phyloP scores from a whole-genome alignment of 208 protist species.

The Trypanosoma mega region DNA sequence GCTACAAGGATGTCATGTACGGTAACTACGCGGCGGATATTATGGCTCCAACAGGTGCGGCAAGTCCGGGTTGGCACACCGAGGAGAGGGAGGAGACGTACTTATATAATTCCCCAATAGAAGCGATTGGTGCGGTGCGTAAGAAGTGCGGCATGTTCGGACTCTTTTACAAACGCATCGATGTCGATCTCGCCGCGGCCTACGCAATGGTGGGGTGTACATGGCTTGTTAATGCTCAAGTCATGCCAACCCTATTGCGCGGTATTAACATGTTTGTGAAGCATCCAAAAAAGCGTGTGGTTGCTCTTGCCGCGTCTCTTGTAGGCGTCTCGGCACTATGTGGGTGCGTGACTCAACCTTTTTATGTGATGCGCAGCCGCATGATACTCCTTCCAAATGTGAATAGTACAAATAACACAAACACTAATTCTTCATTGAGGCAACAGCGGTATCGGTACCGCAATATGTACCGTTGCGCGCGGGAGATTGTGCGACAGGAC shows the following conservation, averaged over 20 bases:
- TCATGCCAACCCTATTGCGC: conserved; percentile 6
- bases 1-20: conserved; percentile 6
- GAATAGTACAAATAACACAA: no score
- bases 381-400: conserved; percentile 31
- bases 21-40: conserved; percentile 24
- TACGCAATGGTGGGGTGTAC: conserved; percentile 18
- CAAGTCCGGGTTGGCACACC: not conserved
- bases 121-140: conserved; percentile 8
- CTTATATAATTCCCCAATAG: conserved; percentile 11
- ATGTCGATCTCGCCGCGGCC: conserved; percentile 30
- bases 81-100: conserved; percentile 15
- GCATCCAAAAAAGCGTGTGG: conserved; percentile 20
- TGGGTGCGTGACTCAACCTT: conserved; percentile 29
- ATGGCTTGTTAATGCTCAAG: conserved; percentile 19
- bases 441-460: conserved; percentile 31
- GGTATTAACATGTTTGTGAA: conserved; percentile 18
- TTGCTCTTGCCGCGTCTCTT: conserved; percentile 23
- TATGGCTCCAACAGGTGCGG: not conserved
- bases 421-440: no score
- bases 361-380: conserved; percentile 37
- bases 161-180: conserved; percentile 34
- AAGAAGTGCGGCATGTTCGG: conserved; percentile 10
- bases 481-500: conserved; percentile 59
- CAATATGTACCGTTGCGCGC: conserved; percentile 49
- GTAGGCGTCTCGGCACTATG: conserved; percentile 26